phyloP scores from a whole-genome alignment of 2,329 filamentous ascomycete species.

The Exophiala alcalophila region DNA sequence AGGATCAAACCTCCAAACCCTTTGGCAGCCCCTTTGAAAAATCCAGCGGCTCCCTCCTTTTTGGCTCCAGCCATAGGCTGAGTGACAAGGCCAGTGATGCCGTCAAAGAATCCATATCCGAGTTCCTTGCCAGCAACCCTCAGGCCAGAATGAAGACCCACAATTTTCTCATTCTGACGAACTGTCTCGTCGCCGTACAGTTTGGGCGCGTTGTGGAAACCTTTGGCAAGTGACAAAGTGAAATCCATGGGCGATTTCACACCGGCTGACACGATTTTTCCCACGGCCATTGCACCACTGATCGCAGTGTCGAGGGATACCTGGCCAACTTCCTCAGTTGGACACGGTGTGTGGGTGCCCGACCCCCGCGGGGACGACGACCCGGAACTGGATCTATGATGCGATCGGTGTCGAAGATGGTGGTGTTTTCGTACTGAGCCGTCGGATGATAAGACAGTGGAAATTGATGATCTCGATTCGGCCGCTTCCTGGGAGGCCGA shows the following conservation, averaged over 20 bases:
- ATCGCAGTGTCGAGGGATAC: conserved; percentile 58
- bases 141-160: conserved; percentile 70
- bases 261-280: conserved; percentile 70
- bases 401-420: conserved; percentile 16
- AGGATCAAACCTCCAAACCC: conserved; percentile 77
- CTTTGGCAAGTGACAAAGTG: conserved; percentile 74
- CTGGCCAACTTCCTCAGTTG: conserved; percentile 34
- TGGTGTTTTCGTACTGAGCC: conserved; percentile 11
- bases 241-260: conserved; percentile 82
- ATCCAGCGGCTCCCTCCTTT: conserved; percentile 63
- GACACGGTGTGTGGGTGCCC: conserved; percentile 14
- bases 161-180: conserved; percentile 73
- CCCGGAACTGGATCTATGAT: conserved; percentile 29
- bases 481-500: not conserved
- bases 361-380: conserved; percentile 15
- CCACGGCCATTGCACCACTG: conserved; percentile 64
- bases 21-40: conserved; percentile 76
- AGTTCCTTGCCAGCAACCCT: conserved; percentile 76
- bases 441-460: conserved; percentile 20
- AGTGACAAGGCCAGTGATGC: conserved; percentile 74
- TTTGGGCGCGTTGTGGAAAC: conserved; percentile 82
- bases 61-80: conserved; percentile 70
- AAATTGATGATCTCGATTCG: conserved; percentile 20
- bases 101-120: conserved; percentile 74
- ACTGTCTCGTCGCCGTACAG: conserved; percentile 83